Conservation (phyloP, 352 stramenopile species). For the Hyaloperonospora brassicae region DNA sequence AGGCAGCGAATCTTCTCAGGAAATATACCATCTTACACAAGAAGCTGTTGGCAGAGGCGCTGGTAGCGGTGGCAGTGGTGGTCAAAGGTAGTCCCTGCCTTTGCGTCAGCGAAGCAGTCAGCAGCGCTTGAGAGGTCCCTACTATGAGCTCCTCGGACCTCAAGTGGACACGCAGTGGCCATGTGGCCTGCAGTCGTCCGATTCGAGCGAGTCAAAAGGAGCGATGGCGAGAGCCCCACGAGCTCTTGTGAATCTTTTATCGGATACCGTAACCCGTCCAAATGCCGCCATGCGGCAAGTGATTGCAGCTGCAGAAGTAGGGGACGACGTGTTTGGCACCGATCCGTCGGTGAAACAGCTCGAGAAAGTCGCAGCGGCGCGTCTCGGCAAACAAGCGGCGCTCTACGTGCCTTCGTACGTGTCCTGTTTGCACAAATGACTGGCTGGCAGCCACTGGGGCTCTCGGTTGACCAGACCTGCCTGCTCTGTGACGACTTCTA, state of each 20-base stretch:
- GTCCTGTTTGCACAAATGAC: neutral
- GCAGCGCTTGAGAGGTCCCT: neutral
- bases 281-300: constrained; percentile 87
- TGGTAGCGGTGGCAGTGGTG: neutral
- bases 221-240: constrained; percentile 19
- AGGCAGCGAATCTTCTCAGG: constrained; percentile 61
- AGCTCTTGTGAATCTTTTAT: constrained; percentile 87
- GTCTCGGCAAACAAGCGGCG: constrained; percentile 91
- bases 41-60: neutral
- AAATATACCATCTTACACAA: constrained; percentile 43
- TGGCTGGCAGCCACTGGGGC: neutral
- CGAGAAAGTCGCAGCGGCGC: constrained; percentile 84
- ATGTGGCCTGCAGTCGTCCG: too few species aligned
- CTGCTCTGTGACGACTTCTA: constrained; percentile 9
- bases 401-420: constrained; percentile 93
- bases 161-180: too few species aligned
- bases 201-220: neutral
- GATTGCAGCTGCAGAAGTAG: constrained; percentile 73
- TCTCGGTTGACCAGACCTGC: neutral
- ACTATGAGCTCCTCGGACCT: neutral
- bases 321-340: constrained; percentile 66
- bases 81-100: too few species aligned
- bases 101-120: too few species aligned
- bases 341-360: constrained; percentile 93
- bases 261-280: constrained; percentile 95